Conservation (phyloP, 257 asterid species). For the Solanum chmielewskii region DNA sequence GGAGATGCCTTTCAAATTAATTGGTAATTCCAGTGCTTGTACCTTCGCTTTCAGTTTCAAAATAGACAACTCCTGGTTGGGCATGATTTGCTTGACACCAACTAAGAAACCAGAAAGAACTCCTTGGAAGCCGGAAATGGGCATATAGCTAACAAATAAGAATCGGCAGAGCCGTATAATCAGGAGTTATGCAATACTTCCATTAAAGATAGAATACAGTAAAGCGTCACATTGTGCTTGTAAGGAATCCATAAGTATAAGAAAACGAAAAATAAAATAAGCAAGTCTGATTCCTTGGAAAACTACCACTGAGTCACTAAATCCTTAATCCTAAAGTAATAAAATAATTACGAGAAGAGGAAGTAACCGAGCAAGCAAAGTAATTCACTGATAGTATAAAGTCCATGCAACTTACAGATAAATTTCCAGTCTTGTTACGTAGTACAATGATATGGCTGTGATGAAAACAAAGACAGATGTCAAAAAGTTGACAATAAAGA, state of each 20-base stretch:
- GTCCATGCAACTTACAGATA: constrained; percentile 60
- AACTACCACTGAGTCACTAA: neutral
- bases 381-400: neutral
- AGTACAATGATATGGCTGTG: constrained; percentile 72
- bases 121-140: constrained; percentile 91
- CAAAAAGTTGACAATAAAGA: constrained; percentile 72
- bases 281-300: neutral
- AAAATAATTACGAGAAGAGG: neutral
- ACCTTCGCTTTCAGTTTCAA: constrained; percentile 76
- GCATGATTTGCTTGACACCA: constrained; percentile 79
- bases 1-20: neutral
- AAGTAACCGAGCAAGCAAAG: neutral
- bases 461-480: constrained; percentile 66
- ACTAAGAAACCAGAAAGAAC: constrained; percentile 80
- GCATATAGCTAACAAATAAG: constrained; percentile 52
- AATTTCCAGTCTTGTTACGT: constrained; percentile 50
- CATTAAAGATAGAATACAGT: neutral
- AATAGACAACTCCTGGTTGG: constrained; percentile 73
- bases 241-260: neutral
- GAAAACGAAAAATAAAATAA: neutral
- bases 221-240: neutral
- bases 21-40: constrained; percentile 8
- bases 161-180: neutral
- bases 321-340: neutral
- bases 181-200: neutral